Conservation (phyloP, 2,329 filamentous ascomycete genomes). For the Colletotrichum viniferum region DNA sequence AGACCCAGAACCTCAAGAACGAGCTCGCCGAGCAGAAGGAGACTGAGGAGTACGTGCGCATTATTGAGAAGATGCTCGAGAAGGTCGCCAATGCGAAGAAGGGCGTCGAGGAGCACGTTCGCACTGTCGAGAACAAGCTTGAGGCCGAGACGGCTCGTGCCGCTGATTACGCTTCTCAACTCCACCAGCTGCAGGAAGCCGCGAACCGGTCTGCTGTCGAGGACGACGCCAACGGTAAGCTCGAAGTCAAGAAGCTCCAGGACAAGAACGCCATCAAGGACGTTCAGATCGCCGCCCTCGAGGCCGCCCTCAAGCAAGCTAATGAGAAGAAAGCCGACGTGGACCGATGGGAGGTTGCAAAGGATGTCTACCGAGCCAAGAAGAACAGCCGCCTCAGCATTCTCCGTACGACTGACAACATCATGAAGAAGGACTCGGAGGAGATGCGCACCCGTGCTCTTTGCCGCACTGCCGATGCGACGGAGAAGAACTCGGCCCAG, state of each 20-base stretch:
- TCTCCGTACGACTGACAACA: background rate
- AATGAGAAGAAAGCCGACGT: background rate
- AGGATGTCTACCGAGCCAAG: background rate
- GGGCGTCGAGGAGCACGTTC: too few relatives aligned
- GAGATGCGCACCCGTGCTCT: background rate
- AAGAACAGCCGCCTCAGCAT: background rate
- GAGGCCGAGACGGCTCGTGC: conserved; percentile 30
- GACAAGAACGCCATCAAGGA: background rate
- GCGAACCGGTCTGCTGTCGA: background rate
- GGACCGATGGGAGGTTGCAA: background rate
- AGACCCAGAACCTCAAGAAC: background rate
- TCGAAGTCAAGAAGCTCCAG: conserved; percentile 31
- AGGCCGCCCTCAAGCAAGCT: conserved; percentile 28
- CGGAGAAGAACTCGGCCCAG: background rate
- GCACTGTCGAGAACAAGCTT: background rate
- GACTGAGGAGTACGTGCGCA: background rate
- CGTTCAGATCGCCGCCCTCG: conserved; percentile 14
- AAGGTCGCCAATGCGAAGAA: background rate
- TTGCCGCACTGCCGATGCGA: background rate
- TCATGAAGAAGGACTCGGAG: background rate
- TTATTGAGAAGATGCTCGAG: background rate
- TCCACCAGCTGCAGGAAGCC: background rate
- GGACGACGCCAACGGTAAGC: background rate
- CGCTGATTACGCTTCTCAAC: background rate
- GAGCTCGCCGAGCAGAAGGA: background rate